Percentiles rank a stretch among this genome's conserved stretches.
These are phyloP conservation scores for Elymus sibiricus DNA, from an alignment of 176 grass and related monocot species.

Conservation along the genomic window DNA sequence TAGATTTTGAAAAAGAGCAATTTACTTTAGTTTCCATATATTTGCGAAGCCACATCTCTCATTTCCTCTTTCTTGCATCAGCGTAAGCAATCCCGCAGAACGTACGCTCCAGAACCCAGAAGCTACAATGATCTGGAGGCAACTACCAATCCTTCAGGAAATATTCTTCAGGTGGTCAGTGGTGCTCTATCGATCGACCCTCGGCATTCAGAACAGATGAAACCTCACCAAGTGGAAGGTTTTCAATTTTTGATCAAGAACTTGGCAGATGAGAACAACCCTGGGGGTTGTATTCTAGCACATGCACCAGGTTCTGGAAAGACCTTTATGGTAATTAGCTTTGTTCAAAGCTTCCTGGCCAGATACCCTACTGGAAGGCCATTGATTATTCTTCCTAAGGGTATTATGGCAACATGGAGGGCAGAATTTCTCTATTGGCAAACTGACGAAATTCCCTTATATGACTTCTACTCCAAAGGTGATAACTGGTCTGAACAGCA, in stretches of 20 bases:
- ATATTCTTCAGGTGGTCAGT: conserved; percentile 22
- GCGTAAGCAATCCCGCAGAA: conserved; percentile 43
- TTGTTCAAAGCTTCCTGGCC: conserved; percentile 75
- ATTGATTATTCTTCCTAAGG: conserved; percentile 79
- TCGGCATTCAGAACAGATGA: conserved; percentile 67
- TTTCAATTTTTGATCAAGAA: conserved; percentile 84
- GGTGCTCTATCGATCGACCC: conserved; percentile 47
- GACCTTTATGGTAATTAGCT: conserved; percentile 85
- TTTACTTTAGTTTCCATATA: neutral
- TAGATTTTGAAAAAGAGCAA: neutral
- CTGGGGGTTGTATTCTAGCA: conserved; percentile 88
- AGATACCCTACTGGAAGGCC: conserved; percentile 64
- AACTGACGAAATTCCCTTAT: conserved; percentile 63
- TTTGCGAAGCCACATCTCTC: neutral
- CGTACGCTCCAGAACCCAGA: conserved; percentile 18
- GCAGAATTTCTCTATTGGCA: conserved; percentile 77
- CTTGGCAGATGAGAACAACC: conserved; percentile 65
- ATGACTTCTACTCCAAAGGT: conserved; percentile 76
- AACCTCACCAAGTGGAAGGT: conserved; percentile 78
- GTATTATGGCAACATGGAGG: conserved; percentile 74
- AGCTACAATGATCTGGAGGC: conserved; percentile 26
- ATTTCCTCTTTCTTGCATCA: conserved; percentile 21
- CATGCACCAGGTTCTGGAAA: conserved; percentile 91
- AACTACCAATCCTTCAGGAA: conserved; percentile 17
- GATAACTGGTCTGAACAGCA: conserved; percentile 15